Evolutionary conservation across 208 protist species (phyloP).

Genomic region (Leishmania mexicana): DNA sequence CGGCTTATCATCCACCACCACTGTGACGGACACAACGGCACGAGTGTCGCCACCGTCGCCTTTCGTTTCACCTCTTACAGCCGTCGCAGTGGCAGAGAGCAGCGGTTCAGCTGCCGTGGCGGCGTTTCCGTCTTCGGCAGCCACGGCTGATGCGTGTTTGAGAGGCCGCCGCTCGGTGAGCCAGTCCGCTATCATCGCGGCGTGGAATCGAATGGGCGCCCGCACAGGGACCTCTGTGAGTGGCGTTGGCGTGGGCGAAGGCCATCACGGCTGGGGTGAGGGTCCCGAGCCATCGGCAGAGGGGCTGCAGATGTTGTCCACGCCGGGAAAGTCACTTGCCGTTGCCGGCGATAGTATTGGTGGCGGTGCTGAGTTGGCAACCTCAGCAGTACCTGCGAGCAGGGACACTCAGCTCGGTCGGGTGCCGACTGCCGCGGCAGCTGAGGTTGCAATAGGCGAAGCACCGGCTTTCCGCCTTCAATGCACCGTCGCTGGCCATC

Average conservation of each 20-base stretch:
- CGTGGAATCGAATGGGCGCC: constrained; percentile 29
- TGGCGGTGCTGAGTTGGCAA: background rate
- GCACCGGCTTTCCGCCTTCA: background rate
- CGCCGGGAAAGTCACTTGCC: background rate
- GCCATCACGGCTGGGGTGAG: background rate
- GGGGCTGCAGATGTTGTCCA: background rate
- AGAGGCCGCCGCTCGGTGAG: constrained; percentile 10
- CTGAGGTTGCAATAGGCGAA: background rate
- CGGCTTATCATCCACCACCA: constrained; percentile 3
- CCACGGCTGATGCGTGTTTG: background rate
- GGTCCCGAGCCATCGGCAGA: background rate
- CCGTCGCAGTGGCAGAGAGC: background rate
- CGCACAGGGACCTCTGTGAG: background rate
- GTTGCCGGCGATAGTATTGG: background rate
- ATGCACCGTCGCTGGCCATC: background rate
- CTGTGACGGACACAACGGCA: constrained; percentile 29
- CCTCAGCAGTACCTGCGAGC: background rate
- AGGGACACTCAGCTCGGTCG: background rate
- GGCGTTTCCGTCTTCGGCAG: background rate
- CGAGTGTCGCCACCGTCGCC: constrained; percentile 21
- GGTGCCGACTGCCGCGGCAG: background rate
- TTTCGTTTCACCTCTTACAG: background rate
- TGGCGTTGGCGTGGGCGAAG: background rate
- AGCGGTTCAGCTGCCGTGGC: background rate
- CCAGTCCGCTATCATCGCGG: constrained; percentile 29